Conservation (phyloP, 2,329 filamentous ascomycete genomes). For the Teratosphaeria zuluensis region DNA sequence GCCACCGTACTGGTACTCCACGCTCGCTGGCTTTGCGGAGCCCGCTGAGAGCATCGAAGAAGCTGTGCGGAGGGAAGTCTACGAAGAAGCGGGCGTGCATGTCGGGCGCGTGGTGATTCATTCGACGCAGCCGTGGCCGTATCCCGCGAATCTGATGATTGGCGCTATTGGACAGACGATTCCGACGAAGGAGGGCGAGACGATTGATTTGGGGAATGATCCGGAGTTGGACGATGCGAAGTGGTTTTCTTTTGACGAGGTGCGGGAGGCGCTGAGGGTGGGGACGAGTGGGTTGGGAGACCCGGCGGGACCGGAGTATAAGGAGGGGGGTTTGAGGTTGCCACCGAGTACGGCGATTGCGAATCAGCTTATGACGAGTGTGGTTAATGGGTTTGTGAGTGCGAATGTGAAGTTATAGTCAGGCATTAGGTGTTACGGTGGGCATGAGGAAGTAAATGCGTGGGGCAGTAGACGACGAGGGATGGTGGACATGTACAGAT, state of each 20-base stretch:
- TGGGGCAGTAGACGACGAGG: too few relatives aligned
- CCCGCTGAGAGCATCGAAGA: slow-evolving; percentile 43
- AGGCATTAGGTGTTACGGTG: too few relatives aligned
- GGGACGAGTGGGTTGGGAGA: slow-evolving; percentile 62
- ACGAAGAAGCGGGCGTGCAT: slow-evolving; percentile 40
- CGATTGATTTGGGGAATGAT: slow-evolving; percentile 74
- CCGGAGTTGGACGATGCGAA: slow-evolving; percentile 81
- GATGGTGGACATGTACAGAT: neutral
- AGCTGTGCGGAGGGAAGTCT: slow-evolving; percentile 42
- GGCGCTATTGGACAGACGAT: slow-evolving; percentile 75
- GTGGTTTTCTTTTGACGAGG: slow-evolving; percentile 79
- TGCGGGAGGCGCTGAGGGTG: slow-evolving; percentile 60
- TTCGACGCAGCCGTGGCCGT: slow-evolving; percentile 45
- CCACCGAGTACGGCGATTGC: slow-evolving; percentile 87
- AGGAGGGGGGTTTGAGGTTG: slow-evolving; percentile 66
- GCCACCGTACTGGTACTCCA: slow-evolving; percentile 78
- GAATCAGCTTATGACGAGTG: slow-evolving; percentile 73
- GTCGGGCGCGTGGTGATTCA: slow-evolving; percentile 43
- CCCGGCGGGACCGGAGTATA: slow-evolving; percentile 54
- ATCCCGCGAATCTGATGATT: slow-evolving; percentile 45
- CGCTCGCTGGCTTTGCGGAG: slow-evolving; percentile 53
- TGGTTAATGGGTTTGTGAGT: slow-evolving; percentile 63
- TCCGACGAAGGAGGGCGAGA: slow-evolving; percentile 55
- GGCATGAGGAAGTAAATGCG: too few relatives aligned
- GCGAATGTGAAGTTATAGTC: slow-evolving; percentile 36